Percentiles rank a stretch among this genome's conserved stretches.
Evolutionary conservation across 345 rosid species (phyloP).

Genomic region (Eucalyptus virginea): DNA sequence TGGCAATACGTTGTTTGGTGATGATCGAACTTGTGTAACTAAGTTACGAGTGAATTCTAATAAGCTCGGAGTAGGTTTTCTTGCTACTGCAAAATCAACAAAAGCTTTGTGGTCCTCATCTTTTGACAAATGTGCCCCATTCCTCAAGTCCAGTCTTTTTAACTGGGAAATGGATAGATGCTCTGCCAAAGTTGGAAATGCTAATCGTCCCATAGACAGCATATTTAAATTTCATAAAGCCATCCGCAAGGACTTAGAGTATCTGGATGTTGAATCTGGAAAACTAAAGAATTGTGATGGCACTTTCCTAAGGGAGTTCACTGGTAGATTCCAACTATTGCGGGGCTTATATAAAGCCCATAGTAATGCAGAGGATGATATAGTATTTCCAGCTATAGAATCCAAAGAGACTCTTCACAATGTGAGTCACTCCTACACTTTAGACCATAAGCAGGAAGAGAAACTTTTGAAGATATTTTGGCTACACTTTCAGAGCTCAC

Average conservation of each 20-base stretch:
- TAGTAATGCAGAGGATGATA: slow-evolving; percentile 97
- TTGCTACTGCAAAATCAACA: slow-evolving; percentile 45
- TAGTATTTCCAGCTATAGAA: slow-evolving; percentile 84
- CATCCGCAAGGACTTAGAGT: slow-evolving; percentile 82
- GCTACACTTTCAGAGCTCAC: slow-evolving; percentile 59
- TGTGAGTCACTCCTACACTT: slow-evolving; percentile 87
- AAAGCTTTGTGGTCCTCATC: slow-evolving; percentile 45
- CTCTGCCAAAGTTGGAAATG: slow-evolving; percentile 22
- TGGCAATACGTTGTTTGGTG: slow-evolving; percentile 15
- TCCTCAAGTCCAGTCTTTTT: slow-evolving; percentile 80
- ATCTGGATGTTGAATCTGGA: slow-evolving; percentile 82
- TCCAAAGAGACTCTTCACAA: slow-evolving; percentile 90
- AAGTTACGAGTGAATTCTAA: slow-evolving; percentile 59
- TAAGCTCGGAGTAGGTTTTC: slow-evolving; percentile 55
- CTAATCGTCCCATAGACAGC: slow-evolving; percentile 71
- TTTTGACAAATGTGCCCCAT: slow-evolving; percentile 52
- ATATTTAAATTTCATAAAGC: slow-evolving; percentile 92
- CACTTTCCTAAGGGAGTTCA: slow-evolving; percentile 56
- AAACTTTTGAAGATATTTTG: slow-evolving; percentile 76
- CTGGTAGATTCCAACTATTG: slow-evolving; percentile 71
- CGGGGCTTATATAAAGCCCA: slow-evolving; percentile 95
- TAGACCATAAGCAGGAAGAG: slow-evolving; percentile 92
- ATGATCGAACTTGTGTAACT: slow-evolving; percentile 57
- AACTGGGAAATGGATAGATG: slow-evolving; percentile 61
- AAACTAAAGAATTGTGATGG: slow-evolving; percentile 65